These are phyloP conservation scores for Solanum chiquidenum DNA, from an alignment of 257 asterid genomes.

Conservation along the genomic window DNA sequence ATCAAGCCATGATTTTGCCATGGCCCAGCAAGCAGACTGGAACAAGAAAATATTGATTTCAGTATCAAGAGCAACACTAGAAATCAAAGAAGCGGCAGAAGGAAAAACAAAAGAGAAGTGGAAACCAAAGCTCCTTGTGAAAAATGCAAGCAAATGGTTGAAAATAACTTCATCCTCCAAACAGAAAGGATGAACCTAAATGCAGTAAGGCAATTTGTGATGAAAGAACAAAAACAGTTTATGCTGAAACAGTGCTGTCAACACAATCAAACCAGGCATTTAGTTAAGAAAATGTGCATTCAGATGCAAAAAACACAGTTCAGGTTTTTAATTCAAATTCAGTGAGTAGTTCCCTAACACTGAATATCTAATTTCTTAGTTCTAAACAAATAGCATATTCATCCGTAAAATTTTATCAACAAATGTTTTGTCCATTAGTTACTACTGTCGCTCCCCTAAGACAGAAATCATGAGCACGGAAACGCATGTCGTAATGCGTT, in stretches of 20 bases:
- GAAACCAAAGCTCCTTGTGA: background rate
- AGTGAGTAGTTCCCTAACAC: background rate
- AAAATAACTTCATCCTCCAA: background rate
- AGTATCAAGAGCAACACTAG: background rate
- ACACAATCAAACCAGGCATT: background rate
- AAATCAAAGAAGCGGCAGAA: background rate
- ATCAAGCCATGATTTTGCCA: slow-evolving; percentile 98
- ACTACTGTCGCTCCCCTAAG: background rate
- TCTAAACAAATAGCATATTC: background rate
- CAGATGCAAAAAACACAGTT: background rate
- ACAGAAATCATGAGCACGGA: background rate
- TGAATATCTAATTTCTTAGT: background rate
- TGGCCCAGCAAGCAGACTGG: slow-evolving; percentile 99
- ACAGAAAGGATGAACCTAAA: background rate
- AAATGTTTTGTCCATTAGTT: background rate
- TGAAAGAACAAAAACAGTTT: background rate
- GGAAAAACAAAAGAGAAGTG: background rate
- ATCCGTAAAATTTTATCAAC: background rate
- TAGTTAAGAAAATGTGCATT: background rate
- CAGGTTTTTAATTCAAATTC: background rate
- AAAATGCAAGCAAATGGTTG: background rate
- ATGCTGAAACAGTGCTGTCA: background rate
- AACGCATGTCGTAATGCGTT: background rate
- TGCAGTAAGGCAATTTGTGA: background rate
- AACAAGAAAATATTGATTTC: slow-evolving; percentile 9